Percentiles rank a stretch among this genome's conserved stretches.
Conservation (phyloP, 371 early-diverging fungal genomes). For the Saksenaea vasiformis region DNA sequence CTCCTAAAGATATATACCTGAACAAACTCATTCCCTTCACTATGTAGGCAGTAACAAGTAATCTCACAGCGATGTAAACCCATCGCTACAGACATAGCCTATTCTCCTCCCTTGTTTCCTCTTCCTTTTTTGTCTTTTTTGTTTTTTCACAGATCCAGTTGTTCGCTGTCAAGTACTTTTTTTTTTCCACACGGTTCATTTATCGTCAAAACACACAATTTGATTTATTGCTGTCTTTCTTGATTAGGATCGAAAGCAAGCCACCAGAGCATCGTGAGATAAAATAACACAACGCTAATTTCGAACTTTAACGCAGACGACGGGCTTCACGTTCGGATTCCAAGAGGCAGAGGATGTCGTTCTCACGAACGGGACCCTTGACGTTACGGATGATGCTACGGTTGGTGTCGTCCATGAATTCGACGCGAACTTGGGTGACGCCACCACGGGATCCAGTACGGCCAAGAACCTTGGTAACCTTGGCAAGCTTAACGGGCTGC, state of each 20-base stretch:
- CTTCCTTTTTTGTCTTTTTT: too few relatives aligned
- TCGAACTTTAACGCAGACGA: conserved; percentile 85
- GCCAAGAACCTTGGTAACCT: conserved; percentile 95
- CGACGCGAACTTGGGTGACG: conserved; percentile 99
- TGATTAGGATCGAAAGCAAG: conserved; percentile 2
- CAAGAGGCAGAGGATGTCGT: conserved; percentile 94
- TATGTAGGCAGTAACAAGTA: too few relatives aligned
- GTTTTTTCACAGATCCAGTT: not conserved
- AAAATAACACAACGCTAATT: not conserved
- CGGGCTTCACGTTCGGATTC: conserved; percentile 99
- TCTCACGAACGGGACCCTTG: conserved; percentile 98
- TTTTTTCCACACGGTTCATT: not conserved
- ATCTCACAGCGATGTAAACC: too few relatives aligned
- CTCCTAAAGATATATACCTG: too few relatives aligned
- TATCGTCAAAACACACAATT: not conserved
- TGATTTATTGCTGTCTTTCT: not conserved
- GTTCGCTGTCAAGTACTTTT: not conserved
- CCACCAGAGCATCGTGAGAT: conserved; percentile 1
- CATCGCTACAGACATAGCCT: too few relatives aligned
- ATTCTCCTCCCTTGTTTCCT: too few relatives aligned
- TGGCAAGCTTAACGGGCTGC: conserved; percentile 88
- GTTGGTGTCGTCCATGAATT: conserved; percentile 93
- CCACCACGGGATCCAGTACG: conserved; percentile 99
- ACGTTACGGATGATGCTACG: conserved; percentile 99
- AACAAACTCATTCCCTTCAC: too few relatives aligned